These are phyloP conservation scores for Phytophthora chlamydospora DNA, from an alignment of 352 stramenopile genomes.

Conservation along the genomic window DNA sequence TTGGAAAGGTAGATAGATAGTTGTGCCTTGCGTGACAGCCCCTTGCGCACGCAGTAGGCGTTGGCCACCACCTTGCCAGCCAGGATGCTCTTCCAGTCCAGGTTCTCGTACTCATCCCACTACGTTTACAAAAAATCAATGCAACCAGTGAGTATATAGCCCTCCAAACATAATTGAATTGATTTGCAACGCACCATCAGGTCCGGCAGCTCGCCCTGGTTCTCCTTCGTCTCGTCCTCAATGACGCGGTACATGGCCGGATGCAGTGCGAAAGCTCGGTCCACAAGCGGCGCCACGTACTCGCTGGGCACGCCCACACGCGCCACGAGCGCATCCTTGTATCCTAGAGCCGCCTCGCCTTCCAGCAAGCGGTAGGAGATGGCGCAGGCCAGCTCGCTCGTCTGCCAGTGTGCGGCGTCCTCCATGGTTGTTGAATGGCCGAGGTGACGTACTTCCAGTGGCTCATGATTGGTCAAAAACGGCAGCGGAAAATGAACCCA, in stretches of 20 bases:
- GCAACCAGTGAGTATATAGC: conserved; percentile 8
- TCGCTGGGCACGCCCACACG: conserved; percentile 45
- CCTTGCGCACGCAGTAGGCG: conserved; percentile 76
- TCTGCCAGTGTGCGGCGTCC: conserved; percentile 42
- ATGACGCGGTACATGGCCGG: conserved; percentile 50
- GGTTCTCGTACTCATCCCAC: conserved; percentile 74
- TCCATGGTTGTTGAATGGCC: conserved; percentile 2
- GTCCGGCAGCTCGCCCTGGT: conserved; percentile 25
- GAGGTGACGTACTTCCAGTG: conserved; percentile 3
- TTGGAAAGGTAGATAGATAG: conserved; percentile 72
- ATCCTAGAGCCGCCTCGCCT: conserved; percentile 30
- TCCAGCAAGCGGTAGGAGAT: conserved; percentile 45
- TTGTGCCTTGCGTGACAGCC: conserved; percentile 73
- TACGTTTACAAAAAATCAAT: conserved; percentile 6
- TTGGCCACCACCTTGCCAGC: conserved; percentile 60
- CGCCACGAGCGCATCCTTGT: conserved; percentile 39
- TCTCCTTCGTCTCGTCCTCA: conserved; percentile 20
- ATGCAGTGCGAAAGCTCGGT: conserved; percentile 52
- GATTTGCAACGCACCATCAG: conserved; percentile 41
- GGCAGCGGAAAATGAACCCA: background rate
- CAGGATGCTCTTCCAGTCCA: conserved; percentile 65
- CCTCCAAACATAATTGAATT: background rate
- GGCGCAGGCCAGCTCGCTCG: conserved; percentile 42
- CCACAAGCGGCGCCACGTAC: conserved; percentile 52
- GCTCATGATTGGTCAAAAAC: conserved; percentile 20